Conservation (phyloP, 352 stramenopile genomes). For the Albugo laibachii region DNA sequence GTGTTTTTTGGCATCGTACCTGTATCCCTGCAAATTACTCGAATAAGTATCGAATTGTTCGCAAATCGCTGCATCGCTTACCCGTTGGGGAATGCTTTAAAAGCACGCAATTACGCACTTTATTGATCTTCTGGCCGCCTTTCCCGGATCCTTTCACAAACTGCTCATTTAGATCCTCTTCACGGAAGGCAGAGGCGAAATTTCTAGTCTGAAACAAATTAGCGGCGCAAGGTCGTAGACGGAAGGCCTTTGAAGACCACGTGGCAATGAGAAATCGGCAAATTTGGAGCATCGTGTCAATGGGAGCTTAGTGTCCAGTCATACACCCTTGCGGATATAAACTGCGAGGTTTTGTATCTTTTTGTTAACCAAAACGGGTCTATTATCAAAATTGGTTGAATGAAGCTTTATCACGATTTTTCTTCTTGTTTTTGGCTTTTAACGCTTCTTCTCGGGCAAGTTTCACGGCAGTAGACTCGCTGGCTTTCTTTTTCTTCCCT, state of each 20-base stretch:
- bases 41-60: background rate
- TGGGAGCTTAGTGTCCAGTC: too few relatives aligned
- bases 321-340: too few relatives aligned
- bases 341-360: too few relatives aligned
- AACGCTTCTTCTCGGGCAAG: constrained; percentile 48
- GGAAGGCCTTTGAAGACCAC: too few relatives aligned
- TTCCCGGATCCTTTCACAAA: constrained; percentile 80
- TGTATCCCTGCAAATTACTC: constrained; percentile 13
- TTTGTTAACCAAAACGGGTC: background rate
- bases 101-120: constrained; percentile 77
- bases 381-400: constrained; percentile 69
- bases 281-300: too few relatives aligned
- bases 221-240: too few relatives aligned
- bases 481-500: constrained; percentile 47
- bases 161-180: constrained; percentile 53
- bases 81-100: constrained; percentile 64
- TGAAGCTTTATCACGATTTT: constrained; percentile 28
- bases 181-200: constrained; percentile 10
- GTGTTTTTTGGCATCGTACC: constrained; percentile 62
- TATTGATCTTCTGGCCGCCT: constrained; percentile 84
- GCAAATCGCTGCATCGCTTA: background rate
- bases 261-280: too few relatives aligned
- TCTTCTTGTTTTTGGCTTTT: constrained; percentile 53
- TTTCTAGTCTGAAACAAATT: too few relatives aligned
- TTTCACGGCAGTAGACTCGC: constrained; percentile 29